Evolutionary conservation across 805 yeast species (phyloP).

Genomic region (Metschnikowia dekortorum): DNA sequence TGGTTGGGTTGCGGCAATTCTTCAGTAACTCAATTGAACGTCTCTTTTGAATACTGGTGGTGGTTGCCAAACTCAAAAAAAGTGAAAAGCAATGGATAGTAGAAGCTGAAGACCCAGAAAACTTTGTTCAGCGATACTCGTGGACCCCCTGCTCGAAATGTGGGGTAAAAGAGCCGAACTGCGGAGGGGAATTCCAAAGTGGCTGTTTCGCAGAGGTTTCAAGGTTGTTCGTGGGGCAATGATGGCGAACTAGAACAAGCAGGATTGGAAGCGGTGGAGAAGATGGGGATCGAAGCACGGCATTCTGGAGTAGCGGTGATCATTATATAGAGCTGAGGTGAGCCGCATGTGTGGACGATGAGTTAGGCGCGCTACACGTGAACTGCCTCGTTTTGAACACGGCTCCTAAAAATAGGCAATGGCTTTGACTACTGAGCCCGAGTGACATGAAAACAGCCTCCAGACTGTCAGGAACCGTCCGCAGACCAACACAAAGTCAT

Average conservation of each 20-base stretch:
- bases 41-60: too few relatives aligned
- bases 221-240: neutral
- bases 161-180: conserved; percentile 1
- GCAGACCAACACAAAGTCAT: too few relatives aligned
- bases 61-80: too few relatives aligned
- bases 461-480: too few relatives aligned
- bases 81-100: too few relatives aligned
- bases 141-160: neutral
- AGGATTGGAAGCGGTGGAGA: neutral
- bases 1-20: too few relatives aligned
- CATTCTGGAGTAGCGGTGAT: neutral
- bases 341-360: conserved; percentile 3
- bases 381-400: neutral
- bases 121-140: neutral
- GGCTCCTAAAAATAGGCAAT: neutral
- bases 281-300: neutral
- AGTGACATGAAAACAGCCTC: too few relatives aligned
- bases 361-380: conserved; percentile 1
- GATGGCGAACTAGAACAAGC: neutral
- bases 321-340: neutral
- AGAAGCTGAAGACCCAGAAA: too few relatives aligned
- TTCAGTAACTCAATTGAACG: too few relatives aligned
- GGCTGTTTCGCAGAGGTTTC: neutral
- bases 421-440: neutral
- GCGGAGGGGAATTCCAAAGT: neutral